These are phyloP conservation scores for Symbiotaphrina buchneri DNA, from an alignment of 495 filamentous ascomycete species.

Conservation along the genomic window DNA sequence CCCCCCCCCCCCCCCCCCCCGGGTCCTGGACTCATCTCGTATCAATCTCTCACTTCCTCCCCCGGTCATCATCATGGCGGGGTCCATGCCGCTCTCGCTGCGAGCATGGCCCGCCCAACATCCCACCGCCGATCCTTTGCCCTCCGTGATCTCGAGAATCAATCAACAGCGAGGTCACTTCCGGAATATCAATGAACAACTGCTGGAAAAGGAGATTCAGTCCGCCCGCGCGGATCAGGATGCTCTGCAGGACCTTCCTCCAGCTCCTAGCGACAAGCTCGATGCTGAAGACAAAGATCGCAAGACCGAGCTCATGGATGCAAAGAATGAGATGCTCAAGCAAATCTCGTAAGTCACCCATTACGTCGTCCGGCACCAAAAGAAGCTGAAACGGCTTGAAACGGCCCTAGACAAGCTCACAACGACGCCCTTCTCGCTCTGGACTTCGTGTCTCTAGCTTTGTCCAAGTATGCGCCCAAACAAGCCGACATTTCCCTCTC, in stretches of 20 bases:
- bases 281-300: constrained; percentile 13
- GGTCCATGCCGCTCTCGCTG: constrained; percentile 38
- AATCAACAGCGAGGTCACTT: constrained; percentile 55
- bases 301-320: constrained; percentile 12
- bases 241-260: constrained; percentile 6
- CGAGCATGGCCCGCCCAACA: constrained; percentile 31
- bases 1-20: too few species aligned
- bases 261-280: constrained; percentile 15
- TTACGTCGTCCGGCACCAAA: too few species aligned
- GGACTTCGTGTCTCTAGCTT: constrained; percentile 65
- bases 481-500: constrained; percentile 48
- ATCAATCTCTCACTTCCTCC: too few species aligned
- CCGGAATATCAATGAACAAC: constrained; percentile 38
- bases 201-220: constrained; percentile 34
- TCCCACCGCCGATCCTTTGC: constrained; percentile 33
- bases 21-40: too few species aligned
- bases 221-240: constrained; percentile 17
- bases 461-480: constrained; percentile 52
- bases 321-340: constrained; percentile 28
- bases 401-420: constrained; percentile 28
- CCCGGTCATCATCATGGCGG: too few species aligned
- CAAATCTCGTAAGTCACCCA: constrained; percentile 22
- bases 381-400: too few species aligned
- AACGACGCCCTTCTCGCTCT: constrained; percentile 44
- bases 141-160: constrained; percentile 52